A percentile compares a stretch with the other conserved stretches of the same genome.
These are phyloP conservation scores for Ophiosphaerella herpotricha DNA, from an alignment of 2,329 filamentous ascomycete genomes.

Conservation along the genomic window DNA sequence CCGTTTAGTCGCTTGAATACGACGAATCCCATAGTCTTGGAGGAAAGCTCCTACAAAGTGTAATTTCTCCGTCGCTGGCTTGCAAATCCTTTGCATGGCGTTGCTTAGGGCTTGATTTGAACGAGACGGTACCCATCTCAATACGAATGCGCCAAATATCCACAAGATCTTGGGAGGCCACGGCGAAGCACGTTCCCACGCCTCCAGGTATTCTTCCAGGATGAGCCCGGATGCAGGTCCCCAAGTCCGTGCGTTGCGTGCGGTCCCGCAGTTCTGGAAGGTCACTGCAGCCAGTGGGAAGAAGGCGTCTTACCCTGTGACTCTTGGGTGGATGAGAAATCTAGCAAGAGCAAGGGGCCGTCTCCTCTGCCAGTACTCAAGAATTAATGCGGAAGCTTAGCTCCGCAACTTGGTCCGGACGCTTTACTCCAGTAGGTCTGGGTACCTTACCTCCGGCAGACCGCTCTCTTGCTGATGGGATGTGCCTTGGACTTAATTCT, in stretches of 20 bases:
- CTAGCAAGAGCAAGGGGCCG: not conserved
- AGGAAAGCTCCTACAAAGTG: not conserved
- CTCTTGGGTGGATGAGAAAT: conserved; percentile 8
- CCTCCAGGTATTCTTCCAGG: not conserved
- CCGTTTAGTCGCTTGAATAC: not conserved
- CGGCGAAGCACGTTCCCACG: too few relatives aligned
- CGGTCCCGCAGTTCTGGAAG: conserved; percentile 11
- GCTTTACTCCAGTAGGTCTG: conserved; percentile 20
- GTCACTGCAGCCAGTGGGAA: conserved; percentile 13
- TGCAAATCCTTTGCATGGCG: not conserved
- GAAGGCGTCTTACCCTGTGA: conserved; percentile 13
- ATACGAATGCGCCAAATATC: not conserved
- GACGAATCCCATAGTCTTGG: not conserved
- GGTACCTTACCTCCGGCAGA: conserved; percentile 28
- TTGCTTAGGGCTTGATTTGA: not conserved
- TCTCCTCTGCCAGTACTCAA: not conserved
- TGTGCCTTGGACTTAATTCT: conserved; percentile 10
- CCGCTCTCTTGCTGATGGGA: conserved; percentile 13
- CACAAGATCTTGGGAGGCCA: not conserved
- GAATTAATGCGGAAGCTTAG: conserved; percentile 19
- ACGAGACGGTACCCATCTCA: too few relatives aligned
- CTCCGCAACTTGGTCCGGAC: conserved; percentile 26
- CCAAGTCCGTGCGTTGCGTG: conserved; percentile 10
- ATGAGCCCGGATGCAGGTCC: conserved; percentile 25
- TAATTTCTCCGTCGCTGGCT: not conserved